Percentiles rank a stretch among this genome's conserved stretches.
phyloP scores from a whole-genome alignment of 352 stramenopile species.

The Phytophthora sp. region DNA sequence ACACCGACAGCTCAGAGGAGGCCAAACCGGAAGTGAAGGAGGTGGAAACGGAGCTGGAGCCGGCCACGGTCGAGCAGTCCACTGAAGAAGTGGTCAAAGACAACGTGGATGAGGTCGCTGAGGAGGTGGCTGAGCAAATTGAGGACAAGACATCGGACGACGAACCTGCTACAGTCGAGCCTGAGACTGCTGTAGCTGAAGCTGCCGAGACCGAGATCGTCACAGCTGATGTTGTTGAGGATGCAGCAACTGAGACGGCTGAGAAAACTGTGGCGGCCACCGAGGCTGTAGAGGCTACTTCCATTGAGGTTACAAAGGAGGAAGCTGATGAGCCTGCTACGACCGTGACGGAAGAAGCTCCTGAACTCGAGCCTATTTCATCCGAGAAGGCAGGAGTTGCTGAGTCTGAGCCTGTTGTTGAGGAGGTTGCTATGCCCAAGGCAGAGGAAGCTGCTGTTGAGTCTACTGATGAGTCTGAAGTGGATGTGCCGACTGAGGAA shows the following conservation, averaged over 20 bases:
- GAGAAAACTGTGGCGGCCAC: too few relatives aligned
- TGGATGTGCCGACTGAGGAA: too few relatives aligned
- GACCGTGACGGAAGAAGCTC: neutral
- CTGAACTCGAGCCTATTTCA: too few relatives aligned
- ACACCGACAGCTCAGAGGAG: slow-evolving; percentile 19
- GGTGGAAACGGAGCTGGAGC: neutral
- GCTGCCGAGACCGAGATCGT: neutral
- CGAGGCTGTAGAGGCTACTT: too few relatives aligned
- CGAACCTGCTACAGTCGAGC: neutral
- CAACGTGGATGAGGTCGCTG: neutral
- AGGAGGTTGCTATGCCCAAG: too few relatives aligned
- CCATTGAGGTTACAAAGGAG: too few relatives aligned
- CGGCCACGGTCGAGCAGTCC: neutral
- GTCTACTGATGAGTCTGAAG: neutral
- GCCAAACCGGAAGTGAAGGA: slow-evolving; percentile 1
- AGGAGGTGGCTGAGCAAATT: neutral
- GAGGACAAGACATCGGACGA: neutral
- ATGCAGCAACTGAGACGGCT: neutral
- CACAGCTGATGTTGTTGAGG: neutral
- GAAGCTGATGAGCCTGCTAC: neutral
- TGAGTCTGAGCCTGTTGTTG: neutral
- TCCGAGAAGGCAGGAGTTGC: too few relatives aligned
- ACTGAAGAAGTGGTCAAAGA: neutral
- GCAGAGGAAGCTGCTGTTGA: neutral
- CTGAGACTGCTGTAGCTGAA: neutral